Conservation (phyloP, 2,329 filamentous ascomycete species). For the Calonectria hawksworthii region DNA sequence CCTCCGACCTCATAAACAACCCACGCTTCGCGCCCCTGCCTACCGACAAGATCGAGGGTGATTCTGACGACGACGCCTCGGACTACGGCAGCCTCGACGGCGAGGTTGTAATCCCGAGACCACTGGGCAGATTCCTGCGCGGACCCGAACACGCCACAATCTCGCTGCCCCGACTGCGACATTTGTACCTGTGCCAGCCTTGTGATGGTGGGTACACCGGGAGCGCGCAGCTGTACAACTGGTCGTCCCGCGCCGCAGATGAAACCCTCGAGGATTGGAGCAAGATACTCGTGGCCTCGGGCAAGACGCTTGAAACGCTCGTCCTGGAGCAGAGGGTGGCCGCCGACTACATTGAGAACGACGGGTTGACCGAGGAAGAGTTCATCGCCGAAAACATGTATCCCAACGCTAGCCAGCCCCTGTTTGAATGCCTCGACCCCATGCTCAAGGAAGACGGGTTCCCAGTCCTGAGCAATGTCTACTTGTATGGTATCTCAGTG, state of each 20-base stretch:
- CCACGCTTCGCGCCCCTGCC: background rate
- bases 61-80: background rate
- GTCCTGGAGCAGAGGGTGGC: background rate
- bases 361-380: background rate
- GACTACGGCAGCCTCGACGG: background rate
- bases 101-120: background rate
- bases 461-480: background rate
- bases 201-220: background rate
- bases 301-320: background rate
- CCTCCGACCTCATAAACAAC: no score
- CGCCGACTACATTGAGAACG: background rate
- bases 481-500: conserved; percentile 23
- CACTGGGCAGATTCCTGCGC: background rate
- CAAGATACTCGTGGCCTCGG: background rate
- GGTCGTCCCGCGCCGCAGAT: background rate
- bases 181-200: conserved; percentile 1
- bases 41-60: background rate
- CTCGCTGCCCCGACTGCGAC: background rate
- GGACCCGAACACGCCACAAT: background rate
- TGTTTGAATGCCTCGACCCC: background rate
- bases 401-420: background rate
- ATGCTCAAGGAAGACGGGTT: background rate
- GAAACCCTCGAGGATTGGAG: background rate
- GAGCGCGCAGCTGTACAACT: background rate
- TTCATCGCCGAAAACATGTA: background rate